Evolutionary conservation across 805 yeast genomes (phyloP), one percentile per base, ranked within the genome.

Genomic region (Kluyveromyces lactis): DNA sequence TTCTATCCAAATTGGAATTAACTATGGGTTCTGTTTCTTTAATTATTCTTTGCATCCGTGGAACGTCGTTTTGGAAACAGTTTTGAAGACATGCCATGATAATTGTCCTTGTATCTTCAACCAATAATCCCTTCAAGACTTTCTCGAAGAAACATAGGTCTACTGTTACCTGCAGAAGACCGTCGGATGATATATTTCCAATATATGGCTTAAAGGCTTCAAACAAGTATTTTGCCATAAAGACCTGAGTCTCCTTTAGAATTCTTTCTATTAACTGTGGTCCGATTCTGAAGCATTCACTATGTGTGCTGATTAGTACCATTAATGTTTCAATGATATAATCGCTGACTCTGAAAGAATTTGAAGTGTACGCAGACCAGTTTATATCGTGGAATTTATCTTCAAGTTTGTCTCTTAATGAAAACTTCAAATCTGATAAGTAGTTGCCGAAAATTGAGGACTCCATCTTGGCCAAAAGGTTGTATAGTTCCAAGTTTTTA

Each of bases 391-490:
- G 32, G 58, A 56, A 31, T 69, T 60, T 23, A 73, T 77, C 23
- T 51, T 54, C 40, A 59, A 56, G n/a, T 67, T 55, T 23, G 67
- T 68, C 34, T 56, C 66, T 61, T 30, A 73, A 42, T 39, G 59
- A 47, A 11, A 63, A 48, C 46, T 75, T 67, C 55, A 76, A 71
- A 36, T 69, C 71, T 4, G 69, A 66, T 36, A 76, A 60, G 47
- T 71, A 80, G 16, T 71, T 69, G 11, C 70, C 72, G 47, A 79
- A 77, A 4, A 81, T 63, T 1, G 72, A 70, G 10, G 63, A 55
- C 44, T 78, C 82, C 55, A 74, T 63, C 39, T 68, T 67, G 15
- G 66, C 69, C 39, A 78, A 49, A 3, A 69, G 58, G 6, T 62
- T 55, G 41, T 66, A 70, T 1, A 79, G 53, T n/a, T 70, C 68